These are phyloP conservation scores for Malus hybrid DNA, from an alignment of 331 rosid genomes.

Conservation along the genomic window DNA sequence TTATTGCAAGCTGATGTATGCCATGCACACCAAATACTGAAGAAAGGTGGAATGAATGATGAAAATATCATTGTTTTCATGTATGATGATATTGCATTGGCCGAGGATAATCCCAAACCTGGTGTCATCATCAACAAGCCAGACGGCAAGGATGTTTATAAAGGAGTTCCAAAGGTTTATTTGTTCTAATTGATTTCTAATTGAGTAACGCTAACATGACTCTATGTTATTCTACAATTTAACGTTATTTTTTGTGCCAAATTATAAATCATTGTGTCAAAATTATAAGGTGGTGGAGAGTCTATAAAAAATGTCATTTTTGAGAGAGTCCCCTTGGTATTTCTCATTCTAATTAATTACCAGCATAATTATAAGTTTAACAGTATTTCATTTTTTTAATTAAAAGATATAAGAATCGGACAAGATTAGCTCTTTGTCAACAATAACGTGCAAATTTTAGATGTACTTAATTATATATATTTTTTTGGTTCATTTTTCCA, in stretches of 20 bases:
- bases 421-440: no score
- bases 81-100: slow-evolving; percentile 57
- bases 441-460: no score
- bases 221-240: no score
- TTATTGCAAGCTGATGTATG: slow-evolving; percentile 46
- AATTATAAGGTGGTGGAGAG: no score
- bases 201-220: no score
- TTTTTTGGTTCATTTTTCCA: no score
- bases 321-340: no score
- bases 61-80: slow-evolving; percentile 69
- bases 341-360: not conserved
- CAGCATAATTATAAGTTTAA: not conserved
- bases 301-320: no score
- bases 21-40: slow-evolving; percentile 61
- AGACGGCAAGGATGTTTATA: slow-evolving; percentile 46
- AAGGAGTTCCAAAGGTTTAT: slow-evolving; percentile 57
- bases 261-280: no score
- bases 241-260: no score
- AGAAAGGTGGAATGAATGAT: slow-evolving; percentile 46
- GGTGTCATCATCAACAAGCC: slow-evolving; percentile 58
- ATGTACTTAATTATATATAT: no score
- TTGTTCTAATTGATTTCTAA: not conserved
- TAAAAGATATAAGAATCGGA: no score
- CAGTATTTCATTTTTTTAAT: not conserved
- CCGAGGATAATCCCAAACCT: slow-evolving; percentile 28